Conservation (phyloP, 2,329 filamentous ascomycete genomes). For the Periglandula ipomoeae region DNA sequence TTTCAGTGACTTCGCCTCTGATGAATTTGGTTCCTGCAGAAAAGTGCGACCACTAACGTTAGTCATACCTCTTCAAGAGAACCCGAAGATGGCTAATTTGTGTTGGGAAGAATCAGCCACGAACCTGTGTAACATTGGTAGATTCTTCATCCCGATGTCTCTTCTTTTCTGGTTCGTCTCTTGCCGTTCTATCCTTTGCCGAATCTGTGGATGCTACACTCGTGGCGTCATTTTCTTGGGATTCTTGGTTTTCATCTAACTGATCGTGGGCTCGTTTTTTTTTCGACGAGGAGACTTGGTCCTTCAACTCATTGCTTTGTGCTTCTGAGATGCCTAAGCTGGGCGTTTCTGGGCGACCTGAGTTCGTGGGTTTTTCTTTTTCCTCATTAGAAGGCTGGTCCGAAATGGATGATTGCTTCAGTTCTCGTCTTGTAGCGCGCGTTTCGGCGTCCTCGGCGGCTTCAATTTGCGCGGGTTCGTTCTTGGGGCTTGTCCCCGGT, state of each 20-base stretch:
- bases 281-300: conserved; percentile 50
- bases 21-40: background rate
- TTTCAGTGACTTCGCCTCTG: background rate
- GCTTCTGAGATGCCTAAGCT: conserved; percentile 24
- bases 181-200: conserved; percentile 37
- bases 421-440: conserved; percentile 52
- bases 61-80: background rate
- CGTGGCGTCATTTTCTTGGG: conserved; percentile 32
- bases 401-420: conserved; percentile 56
- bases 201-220: conserved; percentile 33
- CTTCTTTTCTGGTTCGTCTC: conserved; percentile 55
- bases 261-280: conserved; percentile 57
- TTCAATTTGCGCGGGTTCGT: conserved; percentile 23
- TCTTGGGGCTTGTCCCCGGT: conserved; percentile 31
- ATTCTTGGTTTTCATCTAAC: conserved; percentile 40
- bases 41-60: background rate
- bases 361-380: conserved; percentile 7
- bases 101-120: conserved; percentile 8
- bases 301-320: conserved; percentile 31
- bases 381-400: conserved; percentile 21
- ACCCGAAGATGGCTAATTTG: background rate
- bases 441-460: conserved; percentile 53
- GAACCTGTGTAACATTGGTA: conserved; percentile 24
- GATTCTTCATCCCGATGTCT: conserved; percentile 45
- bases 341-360: conserved; percentile 23